Conservation (phyloP, 2,329 filamentous ascomycete genomes). For the Monosporascus cannonballus region DNA sequence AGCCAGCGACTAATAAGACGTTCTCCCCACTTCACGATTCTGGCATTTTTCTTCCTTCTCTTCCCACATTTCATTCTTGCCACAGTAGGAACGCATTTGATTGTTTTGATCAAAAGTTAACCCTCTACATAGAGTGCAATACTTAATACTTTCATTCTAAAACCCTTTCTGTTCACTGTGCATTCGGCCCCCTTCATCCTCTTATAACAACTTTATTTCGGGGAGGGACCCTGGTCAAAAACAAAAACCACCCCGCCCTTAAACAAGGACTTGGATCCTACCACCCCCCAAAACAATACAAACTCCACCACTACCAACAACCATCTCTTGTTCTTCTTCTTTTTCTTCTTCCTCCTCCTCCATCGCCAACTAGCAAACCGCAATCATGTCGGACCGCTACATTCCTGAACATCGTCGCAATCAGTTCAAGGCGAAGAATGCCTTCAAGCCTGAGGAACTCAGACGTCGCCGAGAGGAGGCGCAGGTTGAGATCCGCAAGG, state of each 20-base stretch:
- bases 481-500: slow-evolving; percentile 98
- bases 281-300: no score
- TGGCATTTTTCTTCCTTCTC: slow-evolving; percentile 9
- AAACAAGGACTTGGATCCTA: no score
- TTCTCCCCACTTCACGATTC: slow-evolving; percentile 6
- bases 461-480: slow-evolving; percentile 97
- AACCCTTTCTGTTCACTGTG: no score
- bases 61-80: slow-evolving; percentile 2
- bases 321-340: not conserved
- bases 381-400: slow-evolving; percentile 93
- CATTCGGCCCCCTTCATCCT: no score
- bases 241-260: no score
- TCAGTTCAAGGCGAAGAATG: slow-evolving; percentile 99
- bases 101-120: no score
- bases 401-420: slow-evolving; percentile 99
- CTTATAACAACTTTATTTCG: no score
- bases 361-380: slow-evolving; percentile 20
- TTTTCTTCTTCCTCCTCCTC: not conserved
- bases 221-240: no score
- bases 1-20: slow-evolving; percentile 1
- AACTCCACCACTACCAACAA: slow-evolving; percentile 2
- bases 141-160: no score
- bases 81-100: no score
- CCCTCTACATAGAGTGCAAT: no score
- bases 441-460: slow-evolving; percentile 98